Conservation (phyloP, 441 rosid genomes). For the Adansonia rubrostipa region DNA sequence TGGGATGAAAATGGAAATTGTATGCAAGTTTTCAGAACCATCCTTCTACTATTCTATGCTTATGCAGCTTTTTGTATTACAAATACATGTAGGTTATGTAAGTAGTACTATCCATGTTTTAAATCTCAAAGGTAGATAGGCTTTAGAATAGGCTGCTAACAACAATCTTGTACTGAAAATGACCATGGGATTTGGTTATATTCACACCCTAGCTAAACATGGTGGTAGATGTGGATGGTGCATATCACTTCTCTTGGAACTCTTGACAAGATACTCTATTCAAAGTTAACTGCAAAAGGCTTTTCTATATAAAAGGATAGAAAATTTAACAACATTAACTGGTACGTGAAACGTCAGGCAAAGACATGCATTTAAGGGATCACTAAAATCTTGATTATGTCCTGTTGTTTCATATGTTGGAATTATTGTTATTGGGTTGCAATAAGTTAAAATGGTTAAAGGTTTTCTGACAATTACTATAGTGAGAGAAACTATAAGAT, state of each 20-base stretch:
- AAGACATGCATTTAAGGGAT: conserved; percentile 59
- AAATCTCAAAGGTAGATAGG: conserved; percentile 64
- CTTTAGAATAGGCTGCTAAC: conserved; percentile 70
- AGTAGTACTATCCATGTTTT: conserved; percentile 61
- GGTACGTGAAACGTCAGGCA: conserved; percentile 82
- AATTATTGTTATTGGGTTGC: conserved; percentile 68
- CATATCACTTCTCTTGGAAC: conserved; percentile 71
- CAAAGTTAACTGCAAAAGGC: conserved; percentile 60
- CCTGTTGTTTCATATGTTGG: conserved; percentile 66
- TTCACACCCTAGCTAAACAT: conserved; percentile 70
- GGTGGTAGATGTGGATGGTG: conserved; percentile 80
- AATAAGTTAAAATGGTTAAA: conserved; percentile 86
- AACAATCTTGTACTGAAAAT: conserved; percentile 65
- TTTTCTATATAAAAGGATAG: conserved; percentile 56
- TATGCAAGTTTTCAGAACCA: conserved; percentile 55
- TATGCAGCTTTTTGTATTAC: conserved; percentile 57
- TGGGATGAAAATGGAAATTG: conserved; percentile 75
- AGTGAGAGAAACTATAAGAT: conserved; percentile 77
- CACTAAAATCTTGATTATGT: conserved; percentile 66
- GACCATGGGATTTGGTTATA: conserved; percentile 58
- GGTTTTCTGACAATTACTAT: conserved; percentile 82
- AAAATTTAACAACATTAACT: conserved; percentile 56
- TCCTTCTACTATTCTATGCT: conserved; percentile 63
- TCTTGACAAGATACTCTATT: conserved; percentile 56
- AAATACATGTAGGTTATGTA: conserved; percentile 64